Evolutionary conservation across 768 basidiomycete species (phyloP), one percentile per base, ranked within the genome.

Genomic region (Pseudohyphozyma bogoriensis): DNA sequence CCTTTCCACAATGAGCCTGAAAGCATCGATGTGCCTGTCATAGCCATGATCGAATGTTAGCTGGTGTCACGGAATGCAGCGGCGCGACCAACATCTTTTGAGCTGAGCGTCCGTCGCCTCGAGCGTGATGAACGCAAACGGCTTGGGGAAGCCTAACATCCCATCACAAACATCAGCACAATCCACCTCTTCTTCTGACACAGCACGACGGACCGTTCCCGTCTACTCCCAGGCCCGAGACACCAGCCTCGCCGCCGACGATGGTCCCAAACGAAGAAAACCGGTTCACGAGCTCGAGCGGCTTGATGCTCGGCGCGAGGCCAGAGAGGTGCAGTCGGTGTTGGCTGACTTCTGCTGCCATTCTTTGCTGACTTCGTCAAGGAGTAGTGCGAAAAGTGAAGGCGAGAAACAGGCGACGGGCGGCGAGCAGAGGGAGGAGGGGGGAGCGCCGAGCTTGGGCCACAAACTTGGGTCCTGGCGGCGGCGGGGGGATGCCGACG

Each of bases 1-100:
- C 62, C 59, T 36, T 67, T 67, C 66, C 66, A 67, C 50, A 61
- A 58, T 1, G 62, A 58, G 7, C 66, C 66, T 29, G 58, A 60
- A 13, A 67, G 49, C 59, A 64, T 67, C 22, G 62, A 64, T 35
- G 63, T 57, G 57, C 66, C 66, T 67, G 52, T 18, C n/a, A n/a
- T n/a, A n/a, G n/a, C n/a, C n/a, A n/a, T n/a, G n/a, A n/a, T n/a
- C n/a, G n/a, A n/a, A n/a, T n/a, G n/a, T n/a, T n/a, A n/a, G n/a
- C n/a, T n/a, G n/a, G n/a, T n/a, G n/a, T n/a, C n/a, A n/a, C n/a
- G n/a, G n/a, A n/a, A n/a, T n/a, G n/a, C n/a, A n/a, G n/a, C n/a
- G 5, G 6, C 13, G 13, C 8, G 1, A 49, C 66, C n/a, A 28
- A 67, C 66, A 67, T 6, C 42, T 45, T 3, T 52, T 22, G 29